These are phyloP conservation scores for Gossypium gossypioides DNA, from an alignment of 441 rosid genomes.

Conservation along the genomic window DNA sequence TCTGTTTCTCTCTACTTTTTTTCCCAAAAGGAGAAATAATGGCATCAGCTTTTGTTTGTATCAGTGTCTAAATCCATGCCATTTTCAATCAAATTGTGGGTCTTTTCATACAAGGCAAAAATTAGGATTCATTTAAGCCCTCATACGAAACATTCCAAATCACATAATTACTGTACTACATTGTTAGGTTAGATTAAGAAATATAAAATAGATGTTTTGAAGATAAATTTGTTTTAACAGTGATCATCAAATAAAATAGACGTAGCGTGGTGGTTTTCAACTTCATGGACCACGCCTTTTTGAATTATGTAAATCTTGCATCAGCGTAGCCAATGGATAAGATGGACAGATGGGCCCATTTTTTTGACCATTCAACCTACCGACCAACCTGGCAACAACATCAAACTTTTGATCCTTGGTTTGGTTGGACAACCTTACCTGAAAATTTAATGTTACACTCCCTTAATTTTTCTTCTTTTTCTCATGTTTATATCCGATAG, in stretches of 20 bases:
- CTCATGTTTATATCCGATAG: no score
- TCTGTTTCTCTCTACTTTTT: neutral
- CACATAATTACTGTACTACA: neutral
- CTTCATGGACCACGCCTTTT: constrained; percentile 1
- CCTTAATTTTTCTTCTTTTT: no score
- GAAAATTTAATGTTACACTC: neutral
- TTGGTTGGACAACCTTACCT: neutral
- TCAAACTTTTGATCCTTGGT: constrained; percentile 1
- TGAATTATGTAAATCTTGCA: neutral
- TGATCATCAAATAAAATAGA: neutral
- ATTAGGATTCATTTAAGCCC: neutral
- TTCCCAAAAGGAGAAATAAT: constrained; percentile 7
- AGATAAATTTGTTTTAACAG: neutral
- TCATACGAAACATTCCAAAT: neutral
- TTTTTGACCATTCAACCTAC: neutral
- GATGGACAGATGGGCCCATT: neutral
- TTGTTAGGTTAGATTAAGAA: neutral
- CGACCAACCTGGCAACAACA: neutral
- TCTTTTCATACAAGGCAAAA: neutral
- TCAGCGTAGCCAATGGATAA: constrained; percentile 12
- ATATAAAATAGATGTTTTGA: neutral
- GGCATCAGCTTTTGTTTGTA: constrained; percentile 5
- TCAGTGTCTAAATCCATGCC: constrained; percentile 3
- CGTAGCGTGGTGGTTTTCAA: neutral
- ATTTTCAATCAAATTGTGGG: neutral